phyloP scores from a whole-genome alignment of 441 rosid species.

The Rhodomyrtus psidioides region DNA sequence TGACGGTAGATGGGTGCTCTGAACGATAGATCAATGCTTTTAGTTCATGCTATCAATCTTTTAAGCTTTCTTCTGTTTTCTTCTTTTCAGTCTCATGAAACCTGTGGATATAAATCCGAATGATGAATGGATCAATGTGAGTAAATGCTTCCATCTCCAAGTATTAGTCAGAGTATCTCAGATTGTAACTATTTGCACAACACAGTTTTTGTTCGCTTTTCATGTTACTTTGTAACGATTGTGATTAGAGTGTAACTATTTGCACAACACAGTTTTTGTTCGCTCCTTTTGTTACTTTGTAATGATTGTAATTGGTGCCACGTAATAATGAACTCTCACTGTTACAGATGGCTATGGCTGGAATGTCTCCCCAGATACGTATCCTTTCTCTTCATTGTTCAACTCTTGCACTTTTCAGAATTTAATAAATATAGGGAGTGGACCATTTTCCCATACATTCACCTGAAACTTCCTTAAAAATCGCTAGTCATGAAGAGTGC shows the following conservation, averaged over 20 bases:
- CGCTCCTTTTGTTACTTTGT: constrained; percentile 2
- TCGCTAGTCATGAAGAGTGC: constrained; percentile 85
- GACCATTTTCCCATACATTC: not conserved
- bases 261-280: constrained; percentile 4
- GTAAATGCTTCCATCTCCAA: constrained; percentile 11
- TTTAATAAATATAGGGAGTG: not conserved
- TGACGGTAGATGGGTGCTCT: not conserved
- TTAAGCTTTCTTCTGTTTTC: constrained; percentile 16
- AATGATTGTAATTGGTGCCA: not conserved
- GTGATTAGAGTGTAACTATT: too few species aligned
- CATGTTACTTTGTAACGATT: not conserved
- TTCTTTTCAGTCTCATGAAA: constrained; percentile 65
- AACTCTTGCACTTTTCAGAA: not conserved
- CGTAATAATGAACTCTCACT: too few species aligned
- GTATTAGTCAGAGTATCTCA: not conserved
- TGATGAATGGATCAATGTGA: constrained; percentile 97
- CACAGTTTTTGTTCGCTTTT: constrained; percentile 7
- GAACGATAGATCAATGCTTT: not conserved
- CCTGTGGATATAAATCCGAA: constrained; percentile 87
- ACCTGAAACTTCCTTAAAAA: constrained; percentile 31
- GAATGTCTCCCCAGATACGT: constrained; percentile 86
- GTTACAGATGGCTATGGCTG: constrained; percentile 89
- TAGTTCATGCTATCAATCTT: not conserved
- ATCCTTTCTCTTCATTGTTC: constrained; percentile 29
- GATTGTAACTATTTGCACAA: not conserved